Evolutionary conservation across 2,329 filamentous ascomycete species (phyloP).

Genomic region (Botryotinia narcissicola): DNA sequence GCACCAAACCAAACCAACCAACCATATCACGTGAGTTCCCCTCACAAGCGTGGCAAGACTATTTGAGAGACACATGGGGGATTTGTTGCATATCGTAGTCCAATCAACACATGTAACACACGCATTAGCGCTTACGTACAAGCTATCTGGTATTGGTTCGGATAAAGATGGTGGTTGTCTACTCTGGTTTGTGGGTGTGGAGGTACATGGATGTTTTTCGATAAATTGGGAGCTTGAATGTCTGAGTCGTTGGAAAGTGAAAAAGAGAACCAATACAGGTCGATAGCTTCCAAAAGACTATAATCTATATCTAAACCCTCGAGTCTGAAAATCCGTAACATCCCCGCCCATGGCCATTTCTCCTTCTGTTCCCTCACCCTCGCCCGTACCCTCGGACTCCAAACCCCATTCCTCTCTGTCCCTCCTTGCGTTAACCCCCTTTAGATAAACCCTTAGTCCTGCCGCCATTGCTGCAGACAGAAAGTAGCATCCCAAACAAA

Average conservation of each 20-base stretch:
- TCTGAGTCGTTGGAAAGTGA: neutral
- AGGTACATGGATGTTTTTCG: neutral
- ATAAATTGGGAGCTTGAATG: neutral
- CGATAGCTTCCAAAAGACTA: neutral
- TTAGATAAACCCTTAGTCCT: slow-evolving; percentile 29
- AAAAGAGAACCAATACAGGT: rapidly evolving
- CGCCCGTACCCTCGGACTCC: neutral
- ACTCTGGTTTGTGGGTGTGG: neutral
- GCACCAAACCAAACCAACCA: too few species aligned
- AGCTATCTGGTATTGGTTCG: neutral
- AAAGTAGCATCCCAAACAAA: slow-evolving; percentile 33
- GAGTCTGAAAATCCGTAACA: slow-evolving; percentile 3
- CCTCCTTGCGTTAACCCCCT: slow-evolving; percentile 26
- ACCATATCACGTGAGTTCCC: too few species aligned
- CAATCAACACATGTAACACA: neutral
- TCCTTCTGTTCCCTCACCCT: too few species aligned
- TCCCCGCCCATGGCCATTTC: neutral
- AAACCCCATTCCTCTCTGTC: slow-evolving; percentile 6
- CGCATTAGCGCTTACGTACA: neutral
- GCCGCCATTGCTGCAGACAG: slow-evolving; percentile 23
- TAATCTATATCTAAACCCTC: slow-evolving; percentile 11
- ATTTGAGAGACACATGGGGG: too few species aligned
- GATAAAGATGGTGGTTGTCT: neutral
- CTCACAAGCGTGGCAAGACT: too few species aligned
- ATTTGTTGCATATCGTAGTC: neutral